Evolutionary conservation across 208 protist species (phyloP).

Genomic region (Crithidia brevicula): DNA sequence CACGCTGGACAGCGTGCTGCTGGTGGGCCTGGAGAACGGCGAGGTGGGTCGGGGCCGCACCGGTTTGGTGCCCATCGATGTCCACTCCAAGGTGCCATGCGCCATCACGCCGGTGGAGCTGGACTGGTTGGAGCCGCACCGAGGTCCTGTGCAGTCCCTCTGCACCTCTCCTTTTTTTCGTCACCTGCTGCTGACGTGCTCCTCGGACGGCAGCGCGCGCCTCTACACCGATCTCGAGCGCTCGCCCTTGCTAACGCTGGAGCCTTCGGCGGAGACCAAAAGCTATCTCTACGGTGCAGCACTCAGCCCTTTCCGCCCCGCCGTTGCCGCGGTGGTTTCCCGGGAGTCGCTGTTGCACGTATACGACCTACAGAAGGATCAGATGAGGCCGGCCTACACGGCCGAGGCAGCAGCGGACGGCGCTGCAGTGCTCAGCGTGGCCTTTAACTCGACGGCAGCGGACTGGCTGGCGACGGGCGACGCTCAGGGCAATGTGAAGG

Average conservation of each 20-base stretch:
- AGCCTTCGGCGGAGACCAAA: constrained; percentile 82
- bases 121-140: constrained; percentile 77
- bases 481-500: constrained; percentile 53
- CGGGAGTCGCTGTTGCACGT: constrained; percentile 80
- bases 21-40: constrained; percentile 89
- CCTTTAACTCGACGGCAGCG: constrained; percentile 63
- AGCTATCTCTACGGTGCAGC: constrained; percentile 83
- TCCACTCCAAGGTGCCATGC: constrained; percentile 14
- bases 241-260: constrained; percentile 65
- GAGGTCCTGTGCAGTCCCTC: constrained; percentile 79
- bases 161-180: constrained; percentile 86
- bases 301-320: constrained; percentile 87
- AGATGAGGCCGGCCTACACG: constrained; percentile 62
- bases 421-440: constrained; percentile 58
- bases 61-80: constrained; percentile 29
- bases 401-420: constrained; percentile 70
- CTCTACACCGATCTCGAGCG: constrained; percentile 85
- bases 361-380: constrained; percentile 83
- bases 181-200: constrained; percentile 86
- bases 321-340: constrained; percentile 80
- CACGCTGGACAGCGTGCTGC: constrained; percentile 53
- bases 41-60: constrained; percentile 83
- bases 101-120: constrained; percentile 56
- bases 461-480: constrained; percentile 88
- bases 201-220: constrained; percentile 83